Evolutionary conservation across 345 rosid genomes (phyloP).

Genomic region (rapeseed (Brassica napus)): Da-Ae NC_063435.1:1558001-1558500

Average conservation of each 20-base stretch:
- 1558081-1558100: conserved; percentile 78
- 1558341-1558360: conserved; percentile 81
- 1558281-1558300: conserved; percentile 82
- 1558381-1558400: conserved; percentile 82
- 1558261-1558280: conserved; percentile 48
- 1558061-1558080: conserved; percentile 88
- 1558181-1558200: conserved; percentile 59
- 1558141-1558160: conserved; percentile 43
- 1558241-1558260: conserved; percentile 42
- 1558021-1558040: conserved; percentile 90
- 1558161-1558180: conserved; percentile 75
- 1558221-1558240: conserved; percentile 35
- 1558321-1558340: conserved; percentile 60
- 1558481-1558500: conserved; percentile 63
- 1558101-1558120: conserved; percentile 54
- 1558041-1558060: conserved; percentile 77
- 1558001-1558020: conserved; percentile 86
- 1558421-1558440: conserved; percentile 75
- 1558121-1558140: conserved; percentile 37
- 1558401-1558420: conserved; percentile 88
- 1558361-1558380: conserved; percentile 93
- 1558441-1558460: conserved; percentile 81
- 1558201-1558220: conserved; percentile 58
- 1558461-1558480: conserved; percentile 87
- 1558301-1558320: conserved; percentile 51